phyloP scores from a whole-genome alignment of 208 protist genomes.

The Tritrichomonas foetus region DNA sequence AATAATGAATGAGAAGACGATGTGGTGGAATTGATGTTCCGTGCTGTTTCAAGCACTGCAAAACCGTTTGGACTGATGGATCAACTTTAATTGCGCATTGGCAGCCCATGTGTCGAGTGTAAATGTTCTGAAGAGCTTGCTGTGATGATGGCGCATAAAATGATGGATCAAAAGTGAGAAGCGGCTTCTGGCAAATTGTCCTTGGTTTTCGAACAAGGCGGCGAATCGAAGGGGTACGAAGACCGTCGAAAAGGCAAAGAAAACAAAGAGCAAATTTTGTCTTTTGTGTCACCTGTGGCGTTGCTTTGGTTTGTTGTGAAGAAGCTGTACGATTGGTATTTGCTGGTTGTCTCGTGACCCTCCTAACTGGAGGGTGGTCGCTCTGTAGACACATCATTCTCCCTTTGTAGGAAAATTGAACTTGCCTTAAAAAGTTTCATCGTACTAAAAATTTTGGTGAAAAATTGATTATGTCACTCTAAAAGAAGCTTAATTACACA shows the following conservation, averaged over 20 bases:
- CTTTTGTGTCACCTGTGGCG: neutral
- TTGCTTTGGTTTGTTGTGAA: neutral
- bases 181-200: neutral
- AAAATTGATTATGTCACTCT: no score
- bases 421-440: no score
- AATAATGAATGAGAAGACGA: neutral
- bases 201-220: neutral
- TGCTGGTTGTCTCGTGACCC: neutral
- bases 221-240: neutral
- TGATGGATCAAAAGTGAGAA: neutral
- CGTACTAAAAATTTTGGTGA: no score
- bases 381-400: neutral
- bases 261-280: neutral
- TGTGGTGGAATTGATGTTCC: neutral
- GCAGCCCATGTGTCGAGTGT: neutral
- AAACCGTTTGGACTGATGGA: neutral
- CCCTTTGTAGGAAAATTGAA: no score
- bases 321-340: neutral
- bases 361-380: neutral
- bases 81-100: neutral
- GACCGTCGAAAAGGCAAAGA: neutral
- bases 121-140: neutral
- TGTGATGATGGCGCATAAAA: neutral
- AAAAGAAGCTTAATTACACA: no score
- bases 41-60: neutral